These are phyloP conservation scores for Candida qinlingensis DNA, from an alignment of 805 yeast species.

Conservation along the genomic window DNA sequence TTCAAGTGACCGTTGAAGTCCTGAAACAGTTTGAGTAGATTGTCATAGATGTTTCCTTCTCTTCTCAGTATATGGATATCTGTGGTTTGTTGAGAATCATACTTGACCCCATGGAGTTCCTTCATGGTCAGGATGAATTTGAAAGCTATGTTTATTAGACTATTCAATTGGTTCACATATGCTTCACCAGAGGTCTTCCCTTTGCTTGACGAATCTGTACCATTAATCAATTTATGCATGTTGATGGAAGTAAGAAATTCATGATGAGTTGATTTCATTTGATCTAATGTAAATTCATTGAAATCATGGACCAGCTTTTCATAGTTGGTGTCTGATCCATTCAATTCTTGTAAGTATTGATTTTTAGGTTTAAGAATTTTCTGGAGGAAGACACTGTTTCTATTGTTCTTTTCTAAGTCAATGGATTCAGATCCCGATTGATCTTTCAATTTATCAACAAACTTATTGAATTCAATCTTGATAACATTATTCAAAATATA, in stretches of 20 bases:
- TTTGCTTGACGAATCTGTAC: conserved; percentile 18
- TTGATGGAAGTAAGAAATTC: conserved; percentile 32
- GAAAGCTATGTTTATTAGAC: conserved; percentile 31
- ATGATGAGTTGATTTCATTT: conserved; percentile 33
- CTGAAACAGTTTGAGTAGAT: conserved; percentile 37
- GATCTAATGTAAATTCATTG: conserved; percentile 43
- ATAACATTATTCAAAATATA: conserved; percentile 29
- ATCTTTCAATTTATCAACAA: conserved; percentile 27
- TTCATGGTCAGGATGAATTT: conserved; percentile 34
- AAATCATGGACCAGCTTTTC: conserved; percentile 7
- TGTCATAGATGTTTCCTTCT: conserved; percentile 28
- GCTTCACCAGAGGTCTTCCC: conserved; percentile 35
- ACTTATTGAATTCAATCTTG: conserved; percentile 25
- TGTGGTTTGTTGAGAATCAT: conserved; percentile 18
- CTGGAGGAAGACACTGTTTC: background rate
- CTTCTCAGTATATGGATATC: conserved; percentile 9
- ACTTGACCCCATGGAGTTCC: conserved; percentile 32
- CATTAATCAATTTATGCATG: conserved; percentile 31
- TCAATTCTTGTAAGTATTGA: conserved; percentile 17
- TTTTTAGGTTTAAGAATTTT: conserved; percentile 28
- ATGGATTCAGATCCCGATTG: conserved; percentile 21
- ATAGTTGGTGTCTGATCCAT: conserved; percentile 7
- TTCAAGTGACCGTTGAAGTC: conserved; percentile 39
- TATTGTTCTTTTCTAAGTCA: conserved; percentile 20
- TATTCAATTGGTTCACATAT: conserved; percentile 38